A percentile compares a stretch with the other conserved stretches of the same genome.
phyloP scores from a whole-genome alignment of 192 early-diverging fungal species.

The Thoreauomyces humboldtii region DNA sequence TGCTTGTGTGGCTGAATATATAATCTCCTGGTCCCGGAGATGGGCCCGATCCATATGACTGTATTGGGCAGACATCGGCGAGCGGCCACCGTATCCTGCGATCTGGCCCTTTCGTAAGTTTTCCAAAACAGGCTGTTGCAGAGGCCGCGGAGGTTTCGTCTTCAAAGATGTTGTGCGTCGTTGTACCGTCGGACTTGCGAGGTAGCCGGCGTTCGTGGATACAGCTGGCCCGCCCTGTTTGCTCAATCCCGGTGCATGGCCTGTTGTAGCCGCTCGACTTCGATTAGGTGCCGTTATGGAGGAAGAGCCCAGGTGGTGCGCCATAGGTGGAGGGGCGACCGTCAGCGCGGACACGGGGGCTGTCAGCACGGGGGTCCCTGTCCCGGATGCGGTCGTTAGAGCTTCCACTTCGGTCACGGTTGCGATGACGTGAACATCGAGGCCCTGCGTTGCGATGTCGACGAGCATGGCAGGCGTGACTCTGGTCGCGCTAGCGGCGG shows the following conservation, averaged over 20 bases:
- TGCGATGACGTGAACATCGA: conserved; percentile 2
- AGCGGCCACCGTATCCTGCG: too few relatives aligned
- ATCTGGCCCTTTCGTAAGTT: too few relatives aligned
- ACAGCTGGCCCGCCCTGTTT: background rate
- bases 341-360: background rate
- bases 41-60: too few relatives aligned
- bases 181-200: conserved; percentile 8
- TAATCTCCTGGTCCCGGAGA: too few relatives aligned
- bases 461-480: conserved; percentile 7
- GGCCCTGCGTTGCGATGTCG: conserved; percentile 9
- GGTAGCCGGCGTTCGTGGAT: conserved; percentile 5
- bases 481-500: conserved; percentile 12
- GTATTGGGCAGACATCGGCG: too few relatives aligned
- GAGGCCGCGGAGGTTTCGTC: too few relatives aligned
- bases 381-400: background rate
- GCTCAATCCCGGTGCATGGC: background rate
- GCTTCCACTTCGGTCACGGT: conserved; percentile 4
- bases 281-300: background rate
- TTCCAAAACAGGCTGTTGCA: too few relatives aligned
- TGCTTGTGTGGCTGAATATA: too few relatives aligned
- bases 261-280: conserved; percentile 13
- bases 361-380: background rate
- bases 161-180: conserved; percentile 3
- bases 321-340: conserved; percentile 13
- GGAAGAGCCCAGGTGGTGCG: conserved; percentile 10